Evolutionary conservation across 2,329 filamentous ascomycete species (phyloP).

Genomic region (Alternaria sp.): DNA sequence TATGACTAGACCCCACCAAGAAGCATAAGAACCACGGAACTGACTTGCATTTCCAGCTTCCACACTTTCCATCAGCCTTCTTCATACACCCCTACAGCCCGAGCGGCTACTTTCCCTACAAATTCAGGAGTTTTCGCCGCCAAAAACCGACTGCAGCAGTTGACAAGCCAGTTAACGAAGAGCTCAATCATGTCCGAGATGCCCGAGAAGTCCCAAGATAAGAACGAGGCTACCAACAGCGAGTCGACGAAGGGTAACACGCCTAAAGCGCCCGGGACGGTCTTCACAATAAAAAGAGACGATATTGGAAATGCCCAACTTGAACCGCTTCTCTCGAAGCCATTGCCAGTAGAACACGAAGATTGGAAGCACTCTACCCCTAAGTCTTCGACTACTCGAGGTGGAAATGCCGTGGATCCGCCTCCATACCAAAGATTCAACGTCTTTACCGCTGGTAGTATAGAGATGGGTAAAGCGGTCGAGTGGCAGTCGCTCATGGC

Average conservation of each 20-base stretch:
- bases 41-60: conserved; percentile 15
- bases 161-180: conserved; percentile 10
- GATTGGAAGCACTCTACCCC: conserved; percentile 26
- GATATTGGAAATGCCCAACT: conserved; percentile 15
- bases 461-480: conserved; percentile 52
- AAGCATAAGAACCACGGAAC: conserved; percentile 5
- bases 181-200: conserved; percentile 5
- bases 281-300: no score
- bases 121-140: not conserved
- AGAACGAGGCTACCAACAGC: not conserved
- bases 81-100: conserved; percentile 11
- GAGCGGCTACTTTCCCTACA: conserved; percentile 17
- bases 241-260: not conserved
- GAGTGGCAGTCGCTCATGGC: conserved; percentile 62
- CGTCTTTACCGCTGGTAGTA: conserved; percentile 67
- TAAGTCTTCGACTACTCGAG: not conserved
- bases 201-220: not conserved
- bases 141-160: conserved; percentile 6
- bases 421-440: conserved; percentile 39
- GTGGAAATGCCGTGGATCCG: not conserved
- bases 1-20: conserved; percentile 14
- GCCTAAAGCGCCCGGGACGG: not conserved
- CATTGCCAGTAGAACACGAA: conserved; percentile 11
- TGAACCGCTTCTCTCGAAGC: no score
- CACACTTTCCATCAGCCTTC: conserved; percentile 8